Evolutionary conservation across 1,284 basidiomycete species (phyloP), one percentile per base, ranked within the genome.

Genomic region (Waitea zeae): DNA sequence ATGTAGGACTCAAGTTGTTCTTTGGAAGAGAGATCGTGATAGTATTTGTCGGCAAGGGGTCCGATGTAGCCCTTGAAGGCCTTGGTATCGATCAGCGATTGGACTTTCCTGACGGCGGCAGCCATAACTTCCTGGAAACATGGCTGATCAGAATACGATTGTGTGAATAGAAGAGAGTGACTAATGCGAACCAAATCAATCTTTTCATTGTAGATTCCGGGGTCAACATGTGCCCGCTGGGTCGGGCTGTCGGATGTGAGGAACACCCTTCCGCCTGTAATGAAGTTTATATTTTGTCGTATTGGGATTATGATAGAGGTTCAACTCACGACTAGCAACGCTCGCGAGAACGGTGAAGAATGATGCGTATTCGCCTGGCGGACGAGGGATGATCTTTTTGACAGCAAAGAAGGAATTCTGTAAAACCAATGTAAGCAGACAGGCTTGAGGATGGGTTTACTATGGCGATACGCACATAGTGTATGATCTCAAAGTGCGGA

Each of bases 401-500:
- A 46, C 46, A 33, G 49, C 47, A 2, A 44, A 44, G 43, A 41
- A 17, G 12, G 5, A 13, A 11, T 22, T 12, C 17, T 12, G 20
- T 30, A 20, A 22, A 15, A 46, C 33, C 5, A 31, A 30, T 20
- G 43, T 41, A 12, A 42, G 40, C 42, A 17, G 12, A 18, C 11
- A n/a, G 17, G 12, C 4, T 11, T n/a, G n/a, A n/a, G n/a, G n/a
- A n/a, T n/a, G n/a, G n/a, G n/a, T n/a, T n/a, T n/a, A n/a, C n/a
- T n/a, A n/a, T n/a, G 13, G 24, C 11, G 18, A 5, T 5, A 42
- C 50, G 36, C 41, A 51, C 51, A 14, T 46, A 29, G 29, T 49
- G 47, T 31, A 50, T 41, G 18, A 52, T 38, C 37, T 54, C 51
- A 24, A 41, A 57, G 39, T 55, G 53, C 6, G 52, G 38, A 6